Base-by-base conservation (phyloP, 2,329 filamentous ascomycete genomes). In the Penicillium sp. region DNA sequence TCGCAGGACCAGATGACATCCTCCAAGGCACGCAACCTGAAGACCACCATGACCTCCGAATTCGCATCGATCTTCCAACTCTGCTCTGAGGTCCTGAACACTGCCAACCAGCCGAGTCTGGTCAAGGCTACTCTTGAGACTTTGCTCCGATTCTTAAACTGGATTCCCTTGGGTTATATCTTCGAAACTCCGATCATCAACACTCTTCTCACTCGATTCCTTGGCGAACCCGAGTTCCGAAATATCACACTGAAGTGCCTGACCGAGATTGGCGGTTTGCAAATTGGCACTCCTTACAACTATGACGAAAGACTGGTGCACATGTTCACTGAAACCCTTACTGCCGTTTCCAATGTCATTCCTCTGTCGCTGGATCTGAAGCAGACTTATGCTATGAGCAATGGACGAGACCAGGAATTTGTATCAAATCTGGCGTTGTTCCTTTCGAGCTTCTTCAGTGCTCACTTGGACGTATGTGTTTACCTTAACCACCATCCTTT, bases 1-100 rank as follows among this genome's bases (percentile, higher is more conserved):
- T 99, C 94, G 1, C 91, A 93, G 61, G 94, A 99, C 71, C 91
- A 97, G 74, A 97, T 99, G 93, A 99, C 94, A n/a, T 97, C 93
- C 36, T 86, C 89, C 55, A 99, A 99, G 81, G 96, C 92, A 39
- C 87, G 92, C 68, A 96, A 95, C 74, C 82, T 99, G 60, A 99
- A 99, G 82, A 93, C 92, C 64, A 96, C 91, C 62, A 99, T 99
- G 94, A 97, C 92, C 76, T 88, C 92, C 72, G 94, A 99, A 77
- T 99, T 99, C 75, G 97, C 95, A 1, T 91, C 92, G 53, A 99
- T 99, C 71, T 99, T 97, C 80, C 91, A 96, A 77, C 86, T 99
- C 32, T 99, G 95, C 79, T 92, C 92, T 46, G 93, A 99, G 73
- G 93, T 99, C 49, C 82, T 99, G 63, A 91, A 88, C 66, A 94